These are phyloP conservation scores for Xylariaceae sp. DNA, from an alignment of 2,329 filamentous ascomycete genomes.

Conservation along the genomic window DNA sequence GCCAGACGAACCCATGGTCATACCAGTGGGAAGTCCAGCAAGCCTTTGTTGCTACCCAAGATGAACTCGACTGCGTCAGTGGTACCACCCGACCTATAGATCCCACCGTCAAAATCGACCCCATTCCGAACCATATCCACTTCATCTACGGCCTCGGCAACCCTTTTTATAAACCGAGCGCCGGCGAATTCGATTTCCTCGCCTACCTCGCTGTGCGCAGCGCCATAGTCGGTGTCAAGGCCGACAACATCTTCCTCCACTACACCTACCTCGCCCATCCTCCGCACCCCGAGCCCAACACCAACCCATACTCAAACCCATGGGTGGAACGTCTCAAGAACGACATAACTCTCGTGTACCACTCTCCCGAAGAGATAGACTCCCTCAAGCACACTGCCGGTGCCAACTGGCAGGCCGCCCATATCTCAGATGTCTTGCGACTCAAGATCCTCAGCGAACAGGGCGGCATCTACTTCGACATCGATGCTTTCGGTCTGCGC, in stretches of 20 bases:
- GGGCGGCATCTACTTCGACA: slow-evolving; percentile 36
- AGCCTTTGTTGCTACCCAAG: slow-evolving; percentile 28
- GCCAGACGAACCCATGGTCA: slow-evolving; percentile 34
- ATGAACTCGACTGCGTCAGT: slow-evolving; percentile 33
- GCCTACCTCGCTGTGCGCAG: slow-evolving; percentile 36
- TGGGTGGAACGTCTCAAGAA: slow-evolving; percentile 34
- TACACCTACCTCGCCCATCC: slow-evolving; percentile 37
- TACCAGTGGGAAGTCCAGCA: slow-evolving; percentile 33
- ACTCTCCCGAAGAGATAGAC: slow-evolving; percentile 29
- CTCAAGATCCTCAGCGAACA: slow-evolving; percentile 32
- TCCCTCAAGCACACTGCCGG: slow-evolving; percentile 27
- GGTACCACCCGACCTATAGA: slow-evolving; percentile 20
- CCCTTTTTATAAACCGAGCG: slow-evolving; percentile 27
- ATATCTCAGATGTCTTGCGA: slow-evolving; percentile 35
- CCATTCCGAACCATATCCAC: slow-evolving; percentile 37
- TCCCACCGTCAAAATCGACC: slow-evolving; percentile 16
- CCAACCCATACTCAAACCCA: slow-evolving; percentile 31
- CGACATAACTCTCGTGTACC: slow-evolving; percentile 34
- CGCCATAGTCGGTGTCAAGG: slow-evolving; percentile 34
- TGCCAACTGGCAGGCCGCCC: slow-evolving; percentile 30
- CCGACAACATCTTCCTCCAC: slow-evolving; percentile 35
- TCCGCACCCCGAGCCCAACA: slow-evolving; percentile 29
- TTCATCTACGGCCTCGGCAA: slow-evolving; percentile 37
- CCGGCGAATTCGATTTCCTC: slow-evolving; percentile 35
- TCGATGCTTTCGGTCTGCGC: slow-evolving; percentile 34